These are phyloP conservation scores for Debaryomyces robertsiae DNA, from an alignment of 1,139 yeast genomes.

Conservation along the genomic window DNA sequence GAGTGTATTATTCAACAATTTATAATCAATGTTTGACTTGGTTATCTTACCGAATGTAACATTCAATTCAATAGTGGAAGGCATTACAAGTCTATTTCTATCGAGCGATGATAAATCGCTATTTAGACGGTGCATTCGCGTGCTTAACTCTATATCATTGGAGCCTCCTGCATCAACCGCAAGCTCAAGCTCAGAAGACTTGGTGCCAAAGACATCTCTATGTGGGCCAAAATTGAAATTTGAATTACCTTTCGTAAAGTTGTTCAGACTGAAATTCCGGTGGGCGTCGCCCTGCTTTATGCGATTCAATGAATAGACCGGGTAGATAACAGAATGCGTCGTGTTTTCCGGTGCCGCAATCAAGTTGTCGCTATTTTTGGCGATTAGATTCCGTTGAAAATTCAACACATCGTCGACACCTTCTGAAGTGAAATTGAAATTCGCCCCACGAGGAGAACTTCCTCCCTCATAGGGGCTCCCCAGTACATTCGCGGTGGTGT, in stretches of 20 bases:
- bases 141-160: conserved; percentile 6
- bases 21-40: conserved; percentile 21
- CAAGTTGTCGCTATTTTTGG: conserved; percentile 35
- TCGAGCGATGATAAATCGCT: conserved; percentile 7
- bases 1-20: conserved; percentile 16
- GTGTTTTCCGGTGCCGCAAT: conserved; percentile 21
- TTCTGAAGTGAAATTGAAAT: background rate
- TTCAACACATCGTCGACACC: conserved; percentile 24
- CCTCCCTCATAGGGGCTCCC: no score
- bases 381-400: conserved; percentile 20
- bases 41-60: conserved; percentile 18
- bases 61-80: conserved; percentile 19
- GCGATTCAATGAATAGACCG: conserved; percentile 35
- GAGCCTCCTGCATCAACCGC: background rate
- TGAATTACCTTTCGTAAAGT: background rate
- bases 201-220: conserved; percentile 11
- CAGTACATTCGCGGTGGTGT: no score
- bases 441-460: no score
- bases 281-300: background rate
- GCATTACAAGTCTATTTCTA: conserved; percentile 18
- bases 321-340: conserved; percentile 37
- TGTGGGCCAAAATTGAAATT: conserved; percentile 12
- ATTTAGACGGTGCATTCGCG: no score
- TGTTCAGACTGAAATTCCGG: conserved; percentile 3
- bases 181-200: conserved; percentile 3